Conservation (phyloP, 1,284 basidiomycete genomes). For the Malassezia psittaci region DNA sequence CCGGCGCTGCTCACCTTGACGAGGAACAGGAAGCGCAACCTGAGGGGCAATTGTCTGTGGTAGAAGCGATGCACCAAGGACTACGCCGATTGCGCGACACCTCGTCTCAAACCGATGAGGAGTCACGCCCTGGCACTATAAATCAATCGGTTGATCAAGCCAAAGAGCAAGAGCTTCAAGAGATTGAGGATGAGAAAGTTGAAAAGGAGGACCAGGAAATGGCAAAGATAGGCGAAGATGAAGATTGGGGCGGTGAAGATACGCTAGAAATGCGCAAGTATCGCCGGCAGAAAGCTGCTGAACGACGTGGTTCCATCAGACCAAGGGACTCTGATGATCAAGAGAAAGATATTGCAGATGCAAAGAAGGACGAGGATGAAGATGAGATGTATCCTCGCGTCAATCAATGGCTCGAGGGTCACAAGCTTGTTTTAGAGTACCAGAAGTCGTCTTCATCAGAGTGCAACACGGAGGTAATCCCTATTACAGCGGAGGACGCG, state of each 20-base stretch:
- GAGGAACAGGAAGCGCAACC: background rate
- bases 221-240: background rate
- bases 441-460: slow-evolving; percentile 29
- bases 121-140: background rate
- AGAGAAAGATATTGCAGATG: slow-evolving; percentile 13
- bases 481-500: slow-evolving; percentile 27
- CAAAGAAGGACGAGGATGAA: slow-evolving; percentile 3
- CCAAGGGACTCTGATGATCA: background rate
- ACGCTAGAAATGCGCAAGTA: slow-evolving; percentile 32
- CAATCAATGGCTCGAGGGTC: slow-evolving; percentile 41
- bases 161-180: background rate
- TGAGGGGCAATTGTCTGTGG: background rate
- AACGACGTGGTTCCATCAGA: background rate
- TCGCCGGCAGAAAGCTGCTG: slow-evolving; percentile 17
- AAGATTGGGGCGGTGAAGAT: slow-evolving; percentile 43
- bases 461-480: slow-evolving; percentile 32
- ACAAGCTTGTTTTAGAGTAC: slow-evolving; percentile 39
- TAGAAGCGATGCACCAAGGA: background rate
- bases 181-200: background rate
- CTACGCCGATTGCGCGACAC: background rate
- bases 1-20: background rate
- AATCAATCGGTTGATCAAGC: background rate
- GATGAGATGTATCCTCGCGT: slow-evolving; percentile 27
- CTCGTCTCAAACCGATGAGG: background rate
- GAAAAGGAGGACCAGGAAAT: background rate